Percentiles rank a stretch among this genome's conserved stretches.
phyloP scores from a whole-genome alignment of 208 protist genomes.

The Naegleria lovaniensis region DNA sequence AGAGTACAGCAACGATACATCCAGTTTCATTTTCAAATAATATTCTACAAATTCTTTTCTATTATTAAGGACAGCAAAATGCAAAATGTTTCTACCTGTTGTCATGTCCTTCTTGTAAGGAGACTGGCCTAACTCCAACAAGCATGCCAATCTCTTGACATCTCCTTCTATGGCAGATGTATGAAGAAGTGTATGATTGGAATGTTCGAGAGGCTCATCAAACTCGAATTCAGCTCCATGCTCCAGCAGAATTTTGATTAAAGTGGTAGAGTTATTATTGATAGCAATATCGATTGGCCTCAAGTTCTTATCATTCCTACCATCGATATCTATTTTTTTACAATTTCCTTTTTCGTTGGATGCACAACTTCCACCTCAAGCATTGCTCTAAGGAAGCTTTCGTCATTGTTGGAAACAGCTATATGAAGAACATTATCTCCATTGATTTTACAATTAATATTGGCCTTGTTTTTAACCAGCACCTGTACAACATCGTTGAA shows the following conservation, averaged over 20 bases:
- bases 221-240: background rate
- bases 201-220: too few species aligned
- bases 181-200: background rate
- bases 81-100: background rate
- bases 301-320: background rate
- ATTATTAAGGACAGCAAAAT: background rate
- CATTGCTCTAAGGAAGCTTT: background rate
- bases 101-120: background rate
- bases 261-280: background rate
- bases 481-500: background rate
- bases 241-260: background rate
- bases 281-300: conserved; percentile 1
- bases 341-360: background rate
- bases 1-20: background rate
- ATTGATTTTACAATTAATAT: background rate
- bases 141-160: background rate
- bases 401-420: background rate
- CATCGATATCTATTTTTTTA: background rate
- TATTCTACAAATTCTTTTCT: conserved; percentile 5
- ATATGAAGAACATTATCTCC: background rate
- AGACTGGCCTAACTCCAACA: background rate
- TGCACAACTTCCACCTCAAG: background rate
- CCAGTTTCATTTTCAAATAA: conserved; percentile 7
- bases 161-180: background rate
- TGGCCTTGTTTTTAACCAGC: background rate